These are phyloP conservation scores for Massarina eburnea DNA, from an alignment of 2,329 filamentous ascomycete genomes.

Conservation along the genomic window DNA sequence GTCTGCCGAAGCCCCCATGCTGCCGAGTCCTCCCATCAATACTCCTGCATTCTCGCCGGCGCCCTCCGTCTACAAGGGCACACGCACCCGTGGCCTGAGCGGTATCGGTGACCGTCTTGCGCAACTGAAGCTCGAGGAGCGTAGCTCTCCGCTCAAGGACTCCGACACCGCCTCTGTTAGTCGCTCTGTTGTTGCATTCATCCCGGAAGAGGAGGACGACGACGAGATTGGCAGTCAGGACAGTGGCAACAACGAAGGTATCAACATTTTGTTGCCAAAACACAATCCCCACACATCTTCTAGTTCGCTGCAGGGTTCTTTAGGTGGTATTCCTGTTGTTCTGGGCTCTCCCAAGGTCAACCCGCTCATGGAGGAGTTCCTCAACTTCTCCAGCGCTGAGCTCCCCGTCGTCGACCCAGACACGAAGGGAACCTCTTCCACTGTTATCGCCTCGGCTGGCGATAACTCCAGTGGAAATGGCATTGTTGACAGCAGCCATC, in stretches of 20 bases:
- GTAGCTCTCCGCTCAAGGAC: slow-evolving; percentile 12
- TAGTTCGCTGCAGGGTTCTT: slow-evolving; percentile 3
- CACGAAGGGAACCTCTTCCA: slow-evolving; percentile 18
- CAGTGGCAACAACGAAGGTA: background rate
- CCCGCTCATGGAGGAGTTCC: slow-evolving; percentile 30
- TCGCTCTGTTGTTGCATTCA: slow-evolving; percentile 19
- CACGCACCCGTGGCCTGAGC: slow-evolving; percentile 57
- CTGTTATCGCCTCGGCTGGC: slow-evolving; percentile 6
- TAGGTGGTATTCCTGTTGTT: slow-evolving; percentile 25
- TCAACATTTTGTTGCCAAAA: background rate
- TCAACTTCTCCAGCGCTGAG: slow-evolving; percentile 30
- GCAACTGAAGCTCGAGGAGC: slow-evolving; percentile 55
- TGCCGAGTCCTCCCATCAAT: slow-evolving; percentile 34
- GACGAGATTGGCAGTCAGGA: slow-evolving; percentile 10
- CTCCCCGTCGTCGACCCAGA: slow-evolving; percentile 15
- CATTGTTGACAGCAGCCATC: slow-evolving; percentile 8
- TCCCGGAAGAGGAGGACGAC: slow-evolving; percentile 19
- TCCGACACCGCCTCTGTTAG: slow-evolving; percentile 20
- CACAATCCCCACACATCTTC: background rate
- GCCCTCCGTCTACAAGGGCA: slow-evolving; percentile 22
- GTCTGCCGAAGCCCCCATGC: slow-evolving; percentile 29
- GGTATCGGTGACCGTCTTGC: slow-evolving; percentile 88
- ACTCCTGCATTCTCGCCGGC: slow-evolving; percentile 33
- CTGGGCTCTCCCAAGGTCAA: slow-evolving; percentile 30
- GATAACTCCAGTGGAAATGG: slow-evolving; percentile 7